Evolutionary conservation across 352 stramenopile species (phyloP).

Genomic region (Elongisporangium anandrum): DNA sequence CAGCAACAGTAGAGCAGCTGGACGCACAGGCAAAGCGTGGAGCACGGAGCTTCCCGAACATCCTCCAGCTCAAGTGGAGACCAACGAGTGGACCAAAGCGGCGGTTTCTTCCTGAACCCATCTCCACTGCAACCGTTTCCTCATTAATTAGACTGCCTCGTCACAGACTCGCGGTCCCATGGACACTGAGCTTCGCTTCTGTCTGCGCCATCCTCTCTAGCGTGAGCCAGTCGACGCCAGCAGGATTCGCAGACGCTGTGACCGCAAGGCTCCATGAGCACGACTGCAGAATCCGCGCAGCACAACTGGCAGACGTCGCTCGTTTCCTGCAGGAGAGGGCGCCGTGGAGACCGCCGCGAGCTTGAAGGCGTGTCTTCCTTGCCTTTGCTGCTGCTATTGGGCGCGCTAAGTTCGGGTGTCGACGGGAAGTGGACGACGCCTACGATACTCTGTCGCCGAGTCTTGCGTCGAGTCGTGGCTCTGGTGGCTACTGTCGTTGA

Average conservation of each 20-base stretch:
- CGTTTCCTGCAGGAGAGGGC: constrained; percentile 3
- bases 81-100: background rate
- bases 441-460: constrained; percentile 38
- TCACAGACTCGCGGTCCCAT: constrained; percentile 57
- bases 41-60: constrained; percentile 8
- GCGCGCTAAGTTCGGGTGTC: background rate
- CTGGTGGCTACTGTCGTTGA: background rate
- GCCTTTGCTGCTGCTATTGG: constrained; percentile 1
- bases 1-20: background rate
- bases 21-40: constrained; percentile 8
- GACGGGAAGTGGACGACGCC: constrained; percentile 14
- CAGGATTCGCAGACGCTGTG: constrained; percentile 43
- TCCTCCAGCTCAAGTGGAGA: background rate
- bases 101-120: constrained; percentile 10
- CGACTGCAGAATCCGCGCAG: constrained; percentile 29
- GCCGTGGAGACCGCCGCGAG: constrained; percentile 7
- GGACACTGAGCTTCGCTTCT: constrained; percentile 36
- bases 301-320: constrained; percentile 38
- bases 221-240: constrained; percentile 17
- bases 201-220: constrained; percentile 6
- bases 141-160: constrained; percentile 14
- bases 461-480: constrained; percentile 10
- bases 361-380: constrained; percentile 7
- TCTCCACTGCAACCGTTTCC: constrained; percentile 14
- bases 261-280: constrained; percentile 52